These are phyloP conservation scores for Hyphodiscus hymeniophilus DNA, from an alignment of 495 filamentous ascomycete genomes.

Conservation along the genomic window DNA sequence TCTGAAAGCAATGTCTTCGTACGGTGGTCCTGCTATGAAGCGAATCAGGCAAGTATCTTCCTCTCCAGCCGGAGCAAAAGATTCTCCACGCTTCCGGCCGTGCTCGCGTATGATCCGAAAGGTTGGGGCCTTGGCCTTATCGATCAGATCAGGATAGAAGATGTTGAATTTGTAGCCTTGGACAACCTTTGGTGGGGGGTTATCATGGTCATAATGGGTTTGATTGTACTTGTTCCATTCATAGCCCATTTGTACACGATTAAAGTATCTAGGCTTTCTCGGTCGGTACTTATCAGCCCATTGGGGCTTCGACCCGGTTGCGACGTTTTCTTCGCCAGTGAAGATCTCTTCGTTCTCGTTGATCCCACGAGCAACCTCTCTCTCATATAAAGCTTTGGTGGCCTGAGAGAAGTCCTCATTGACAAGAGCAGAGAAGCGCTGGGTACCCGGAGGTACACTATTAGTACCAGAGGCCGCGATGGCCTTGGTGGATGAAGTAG, in stretches of 20 bases:
- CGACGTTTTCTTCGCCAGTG: constrained; percentile 77
- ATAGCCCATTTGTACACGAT: constrained; percentile 97
- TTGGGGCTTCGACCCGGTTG: constrained; percentile 51
- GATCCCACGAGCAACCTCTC: constrained; percentile 87
- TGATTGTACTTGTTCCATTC: constrained; percentile 99
- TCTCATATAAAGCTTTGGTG: constrained; percentile 84
- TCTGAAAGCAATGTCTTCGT: constrained; percentile 94
- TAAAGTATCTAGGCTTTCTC: constrained; percentile 94
- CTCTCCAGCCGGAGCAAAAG: constrained; percentile 89
- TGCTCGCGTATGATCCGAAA: constrained; percentile 91
- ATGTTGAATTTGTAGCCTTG: constrained; percentile 99
- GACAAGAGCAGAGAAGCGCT: constrained; percentile 64
- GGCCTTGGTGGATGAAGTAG: constrained; percentile 7
- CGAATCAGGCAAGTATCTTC: constrained; percentile 96
- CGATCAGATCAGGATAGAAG: constrained; percentile 97
- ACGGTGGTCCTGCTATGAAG: constrained; percentile 92
- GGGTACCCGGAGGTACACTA: constrained; percentile 46
- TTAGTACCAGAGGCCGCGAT: constrained; percentile 22
- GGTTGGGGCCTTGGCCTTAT: constrained; percentile 88
- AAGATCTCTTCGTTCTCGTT: constrained; percentile 96
- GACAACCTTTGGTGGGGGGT: constrained; percentile 95
- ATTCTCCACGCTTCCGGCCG: constrained; percentile 81
- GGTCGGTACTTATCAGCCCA: constrained; percentile 91
- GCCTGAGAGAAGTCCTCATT: constrained; percentile 89
- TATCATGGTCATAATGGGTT: constrained; percentile 98